phyloP scores from a whole-genome alignment of 2,329 filamentous ascomycete species.

The Colletotrichum chrysophilum region DNA sequence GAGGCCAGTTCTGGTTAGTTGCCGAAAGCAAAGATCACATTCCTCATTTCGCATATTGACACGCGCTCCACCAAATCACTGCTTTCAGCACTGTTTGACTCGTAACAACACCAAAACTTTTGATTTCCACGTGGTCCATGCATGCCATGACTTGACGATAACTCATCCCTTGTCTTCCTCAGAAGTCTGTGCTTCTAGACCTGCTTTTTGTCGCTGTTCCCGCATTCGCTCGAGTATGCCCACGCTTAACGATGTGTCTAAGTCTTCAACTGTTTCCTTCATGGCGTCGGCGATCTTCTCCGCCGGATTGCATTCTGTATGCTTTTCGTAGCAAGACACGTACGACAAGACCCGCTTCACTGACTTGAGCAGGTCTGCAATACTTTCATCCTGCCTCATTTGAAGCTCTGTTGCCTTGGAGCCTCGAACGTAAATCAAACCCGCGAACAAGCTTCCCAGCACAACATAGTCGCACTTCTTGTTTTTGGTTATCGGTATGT shows the following conservation, averaged over 20 bases:
- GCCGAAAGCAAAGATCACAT: neutral
- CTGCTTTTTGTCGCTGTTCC: neutral
- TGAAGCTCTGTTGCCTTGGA: neutral
- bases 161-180: neutral
- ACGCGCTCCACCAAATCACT: neutral
- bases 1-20: neutral
- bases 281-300: neutral
- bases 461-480: constrained; percentile 19
- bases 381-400: constrained; percentile 4
- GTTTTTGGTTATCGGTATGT: constrained; percentile 9
- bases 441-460: constrained; percentile 7
- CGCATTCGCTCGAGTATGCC: neutral
- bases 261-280: neutral
- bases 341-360: constrained; percentile 12
- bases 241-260: neutral
- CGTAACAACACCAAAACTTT: neutral
- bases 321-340: constrained; percentile 13
- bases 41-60: neutral
- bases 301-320: constrained; percentile 6
- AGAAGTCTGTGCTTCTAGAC: neutral
- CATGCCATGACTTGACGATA: neutral
- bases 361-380: constrained; percentile 9
- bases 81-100: neutral
- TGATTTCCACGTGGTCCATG: neutral
- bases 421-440: constrained; percentile 4